phyloP scores from a whole-genome alignment of 169 alveolate species.

The Besnoitia besnoiti region DNA sequence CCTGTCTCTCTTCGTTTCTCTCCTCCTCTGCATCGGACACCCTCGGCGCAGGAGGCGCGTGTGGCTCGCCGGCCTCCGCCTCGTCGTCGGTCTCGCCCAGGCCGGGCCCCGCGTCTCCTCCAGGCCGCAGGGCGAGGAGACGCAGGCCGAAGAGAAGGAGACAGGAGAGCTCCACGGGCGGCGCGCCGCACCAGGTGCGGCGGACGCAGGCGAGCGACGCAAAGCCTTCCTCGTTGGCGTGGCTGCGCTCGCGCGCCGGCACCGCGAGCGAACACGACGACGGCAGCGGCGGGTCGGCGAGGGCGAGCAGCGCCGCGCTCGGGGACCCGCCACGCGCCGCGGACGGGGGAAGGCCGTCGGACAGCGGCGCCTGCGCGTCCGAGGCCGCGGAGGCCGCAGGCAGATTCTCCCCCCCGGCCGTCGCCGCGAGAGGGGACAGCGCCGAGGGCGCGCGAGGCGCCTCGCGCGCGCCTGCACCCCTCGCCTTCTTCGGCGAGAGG shows the following conservation, averaged over 20 bases:
- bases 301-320: background rate
- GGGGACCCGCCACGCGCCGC: too few relatives aligned
- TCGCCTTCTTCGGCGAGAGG: background rate
- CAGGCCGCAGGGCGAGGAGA: background rate
- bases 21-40: background rate
- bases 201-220: background rate
- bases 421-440: background rate
- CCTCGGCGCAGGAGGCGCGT: too few relatives aligned
- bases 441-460: background rate
- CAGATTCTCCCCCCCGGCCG: background rate
- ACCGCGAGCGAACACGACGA: background rate
- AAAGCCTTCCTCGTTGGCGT: background rate
- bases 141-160: constrained; percentile 25
- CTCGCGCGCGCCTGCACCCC: too few relatives aligned
- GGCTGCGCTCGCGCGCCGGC: background rate
- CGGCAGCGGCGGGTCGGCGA: background rate
- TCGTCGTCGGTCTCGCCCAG: background rate
- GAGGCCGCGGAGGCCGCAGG: too few relatives aligned
- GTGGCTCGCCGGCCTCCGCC: background rate
- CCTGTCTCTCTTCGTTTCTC: background rate
- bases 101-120: background rate
- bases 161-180: constrained; percentile 27
- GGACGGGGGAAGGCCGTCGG: too few relatives aligned
- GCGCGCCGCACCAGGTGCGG: background rate
- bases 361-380: too few relatives aligned